Evolutionary conservation across 2,329 filamentous ascomycete genomes (phyloP).

Genomic region (Myriosclerotinia scirpicola): DNA sequence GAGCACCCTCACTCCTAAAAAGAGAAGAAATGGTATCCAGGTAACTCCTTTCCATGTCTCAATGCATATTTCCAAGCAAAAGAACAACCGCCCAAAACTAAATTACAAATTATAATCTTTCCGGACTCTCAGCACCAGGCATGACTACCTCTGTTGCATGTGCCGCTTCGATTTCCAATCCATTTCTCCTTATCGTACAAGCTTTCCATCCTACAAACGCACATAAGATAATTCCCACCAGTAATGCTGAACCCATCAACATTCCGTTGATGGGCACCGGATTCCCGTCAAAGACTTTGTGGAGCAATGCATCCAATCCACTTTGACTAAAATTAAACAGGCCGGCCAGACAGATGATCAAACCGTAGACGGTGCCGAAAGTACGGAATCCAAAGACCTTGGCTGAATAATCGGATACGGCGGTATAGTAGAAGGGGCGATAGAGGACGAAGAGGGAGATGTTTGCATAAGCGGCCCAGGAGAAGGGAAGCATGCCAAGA

Average conservation of each 20-base stretch:
- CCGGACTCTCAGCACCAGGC: conserved; percentile 36
- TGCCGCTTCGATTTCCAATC: conserved; percentile 48
- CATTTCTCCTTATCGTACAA: conserved; percentile 44
- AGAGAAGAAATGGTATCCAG: not conserved
- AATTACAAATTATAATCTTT: conserved; percentile 28
- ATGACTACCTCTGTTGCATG: conserved; percentile 42
- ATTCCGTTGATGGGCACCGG: conserved; percentile 76
- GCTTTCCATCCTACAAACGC: conserved; percentile 55
- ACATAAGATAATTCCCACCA: conserved; percentile 66
- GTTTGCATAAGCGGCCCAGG: conserved; percentile 73
- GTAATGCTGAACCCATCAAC: conserved; percentile 59
- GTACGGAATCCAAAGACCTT: conserved; percentile 92
- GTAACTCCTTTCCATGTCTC: not conserved
- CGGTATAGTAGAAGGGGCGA: conserved; percentile 86
- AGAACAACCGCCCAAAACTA: not conserved
- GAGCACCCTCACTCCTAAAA: not conserved
- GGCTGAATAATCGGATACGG: conserved; percentile 83
- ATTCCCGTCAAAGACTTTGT: conserved; percentile 67
- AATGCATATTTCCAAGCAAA: not conserved
- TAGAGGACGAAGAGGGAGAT: conserved; percentile 80
- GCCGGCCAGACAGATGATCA: conserved; percentile 83
- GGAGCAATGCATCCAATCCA: conserved; percentile 75
- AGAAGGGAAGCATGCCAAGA: conserved; percentile 69
- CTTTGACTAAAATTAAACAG: conserved; percentile 82
- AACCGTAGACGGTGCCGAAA: conserved; percentile 90